These are phyloP conservation scores for Musa troglodytarum DNA, from an alignment of 176 grass and related monocot species.

Conservation along the genomic window DNA sequence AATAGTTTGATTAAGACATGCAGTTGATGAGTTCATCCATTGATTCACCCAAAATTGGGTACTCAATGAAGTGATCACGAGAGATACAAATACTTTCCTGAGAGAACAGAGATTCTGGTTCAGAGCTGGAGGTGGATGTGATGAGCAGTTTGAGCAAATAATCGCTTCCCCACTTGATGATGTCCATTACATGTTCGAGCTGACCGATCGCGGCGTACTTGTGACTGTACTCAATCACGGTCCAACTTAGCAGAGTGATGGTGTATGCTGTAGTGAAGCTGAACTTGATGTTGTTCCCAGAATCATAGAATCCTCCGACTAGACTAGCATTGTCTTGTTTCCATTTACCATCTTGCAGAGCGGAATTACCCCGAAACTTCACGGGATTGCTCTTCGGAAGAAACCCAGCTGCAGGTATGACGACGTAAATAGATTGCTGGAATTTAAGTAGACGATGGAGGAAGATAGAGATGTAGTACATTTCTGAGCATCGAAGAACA, in stretches of 20 bases:
- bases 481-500: constrained; percentile 8
- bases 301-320: constrained; percentile 19
- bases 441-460: too few relatives aligned
- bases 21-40: too few relatives aligned
- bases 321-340: not conserved
- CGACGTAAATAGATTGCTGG: too few relatives aligned
- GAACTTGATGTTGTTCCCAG: constrained; percentile 24
- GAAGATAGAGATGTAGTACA: not conserved
- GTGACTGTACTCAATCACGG: constrained; percentile 14
- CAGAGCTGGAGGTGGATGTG: not conserved
- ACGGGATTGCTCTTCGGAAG: constrained; percentile 8
- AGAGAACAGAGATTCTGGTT: not conserved
- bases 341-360: not conserved
- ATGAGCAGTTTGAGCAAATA: constrained; percentile 9
- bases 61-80: not conserved
- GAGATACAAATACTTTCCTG: constrained; percentile 9
- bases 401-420: not conserved
- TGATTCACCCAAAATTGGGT: too few relatives aligned
- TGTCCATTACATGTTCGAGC: constrained; percentile 13
- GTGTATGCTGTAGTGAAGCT: constrained; percentile 18
- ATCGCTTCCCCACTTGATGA: constrained; percentile 22
- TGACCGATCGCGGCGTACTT: constrained; percentile 3
- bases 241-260: constrained; percentile 18
- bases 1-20: too few relatives aligned
- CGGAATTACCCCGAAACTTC: not conserved